Evolutionary conservation across 441 rosid species (phyloP), one percentile per base, ranked within the genome.

Genomic region (Biscutella laevigata): DNA sequence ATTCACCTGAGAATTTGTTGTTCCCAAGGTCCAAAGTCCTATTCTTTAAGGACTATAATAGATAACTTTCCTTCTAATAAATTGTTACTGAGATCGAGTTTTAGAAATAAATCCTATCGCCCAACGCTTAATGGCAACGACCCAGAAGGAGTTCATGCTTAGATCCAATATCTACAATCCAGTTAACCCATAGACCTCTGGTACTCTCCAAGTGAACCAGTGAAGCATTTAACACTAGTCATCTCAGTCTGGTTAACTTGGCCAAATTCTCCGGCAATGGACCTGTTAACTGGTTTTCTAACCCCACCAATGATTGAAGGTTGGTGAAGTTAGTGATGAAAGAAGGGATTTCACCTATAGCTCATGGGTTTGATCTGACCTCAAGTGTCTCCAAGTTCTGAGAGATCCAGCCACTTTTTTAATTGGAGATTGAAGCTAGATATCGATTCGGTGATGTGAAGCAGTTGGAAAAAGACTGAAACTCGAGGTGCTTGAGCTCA

Each of bases 51-150:
- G 47, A 43, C 21, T 80, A 71, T 16, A 82, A 56, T 21, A 6
- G 92, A 83, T 55, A 88, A 46, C 54, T 59, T 62, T 4, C 95
- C 89, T 38, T 71, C 74, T 59, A 86, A 67, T 52, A 58, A 49
- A 59, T 92, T 88, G 79, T 77, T 71, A 75, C 96, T 88, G 46
- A 83, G 54, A 67, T 88, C 96, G 47, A 92, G 86, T 75, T 88
- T 92, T 71, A 92, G 60, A 11, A 91, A 73, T 10, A 88, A 85
- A 27, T 49, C 42, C 67, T 87, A 25, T 4, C 72, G 68, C 29
- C 85, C 84, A 27, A 87, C 16, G 57, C 75, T 66, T 35, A 13
- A 46, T 12, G 95, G 88, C 62, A 88, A 62, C 6, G 71, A 32
- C 25, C 94, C 96, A 0, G 89, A 92, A 70, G 34, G 59, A 54